Evolutionary conservation across 169 alveolate genomes (phyloP).

Genomic region (Eimeria tenella): DNA sequence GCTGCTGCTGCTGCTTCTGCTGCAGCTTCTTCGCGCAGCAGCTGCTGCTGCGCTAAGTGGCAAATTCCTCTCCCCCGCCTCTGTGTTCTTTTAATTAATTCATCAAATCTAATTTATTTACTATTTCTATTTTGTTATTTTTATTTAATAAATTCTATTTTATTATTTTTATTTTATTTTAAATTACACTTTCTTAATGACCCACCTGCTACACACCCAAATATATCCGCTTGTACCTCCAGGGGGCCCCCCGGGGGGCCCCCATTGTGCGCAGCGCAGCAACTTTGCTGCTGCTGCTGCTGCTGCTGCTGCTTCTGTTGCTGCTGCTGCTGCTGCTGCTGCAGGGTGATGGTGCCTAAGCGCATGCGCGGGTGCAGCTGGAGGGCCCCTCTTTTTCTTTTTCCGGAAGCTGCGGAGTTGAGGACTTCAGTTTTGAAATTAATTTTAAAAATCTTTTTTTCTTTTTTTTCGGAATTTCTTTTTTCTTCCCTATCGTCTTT

Average conservation of each 20-base stretch:
- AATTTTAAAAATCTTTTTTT: neutral
- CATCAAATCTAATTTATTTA: too few relatives aligned
- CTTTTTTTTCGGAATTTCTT: neutral
- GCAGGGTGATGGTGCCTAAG: neutral
- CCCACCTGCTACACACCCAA: neutral
- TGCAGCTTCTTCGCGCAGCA: too few relatives aligned
- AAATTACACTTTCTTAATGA: neutral
- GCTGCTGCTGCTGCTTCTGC: too few relatives aligned
- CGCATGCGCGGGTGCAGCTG: slow-evolving; percentile 47
- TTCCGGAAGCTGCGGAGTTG: neutral
- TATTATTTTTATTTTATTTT: neutral
- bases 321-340: slow-evolving; percentile 23
- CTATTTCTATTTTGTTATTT: too few relatives aligned
- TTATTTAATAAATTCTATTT: neutral
- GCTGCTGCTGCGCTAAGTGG: too few relatives aligned
- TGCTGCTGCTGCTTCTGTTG: neutral
- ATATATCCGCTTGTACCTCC: neutral
- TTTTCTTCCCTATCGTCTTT: neutral
- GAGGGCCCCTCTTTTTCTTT: slow-evolving; percentile 11
- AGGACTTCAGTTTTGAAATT: neutral
- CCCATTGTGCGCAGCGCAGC: too few relatives aligned
- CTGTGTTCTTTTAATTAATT: too few relatives aligned
- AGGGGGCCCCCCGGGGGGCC: neutral
- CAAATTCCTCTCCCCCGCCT: too few relatives aligned
- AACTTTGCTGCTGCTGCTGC: neutral